Evolutionary conservation across 371 early-diverging fungal species (phyloP), one percentile per base, ranked within the genome.

Genomic region (Mortierella sp.): DNA sequence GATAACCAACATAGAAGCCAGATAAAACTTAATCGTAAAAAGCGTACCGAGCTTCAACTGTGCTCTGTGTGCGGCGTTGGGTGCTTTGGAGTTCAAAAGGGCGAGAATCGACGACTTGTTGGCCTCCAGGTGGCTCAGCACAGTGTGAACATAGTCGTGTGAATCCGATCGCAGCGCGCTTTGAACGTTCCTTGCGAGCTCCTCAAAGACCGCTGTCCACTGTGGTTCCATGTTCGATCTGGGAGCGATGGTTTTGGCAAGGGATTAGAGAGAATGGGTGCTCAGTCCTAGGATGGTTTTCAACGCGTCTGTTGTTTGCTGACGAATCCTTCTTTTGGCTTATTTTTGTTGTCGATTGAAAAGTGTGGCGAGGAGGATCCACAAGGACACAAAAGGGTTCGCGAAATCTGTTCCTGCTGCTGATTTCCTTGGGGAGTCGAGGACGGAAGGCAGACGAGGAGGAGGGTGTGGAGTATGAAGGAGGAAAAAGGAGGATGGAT

Each of bases 201-300:
- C 80, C 83, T 83, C 87, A 51, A 87, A 87, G 32, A 77, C 29
- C 27, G 87, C 81, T 27, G 81, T 76, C 87, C 87, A 87, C 48
- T 87, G 87, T 44, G 44, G 76, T 32, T 80, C 76, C 83, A 83
- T 85, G 49, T 56, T 65, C 43, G 75, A 29, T 54, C 43, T 54
- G 43, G 29, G 0, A 51, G 21, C 5, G 51, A 6, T 51, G 21
- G 24, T 27, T 14, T 54, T 46, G 48, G 18, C 71, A n/a, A 71
- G 71, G 48, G 14, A 46, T 5, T 71, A 14, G 0, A 14, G 18
- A 46, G 43, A 51, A 71, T 71, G 48, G 48, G 27, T 14, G 21
- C 29, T 46, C 48, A 46, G 48, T 71, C 48, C 71, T 29, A 18
- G 27, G 27, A 41, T 71, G 6, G 18, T 12, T 32, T 48, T 38